Conservation (phyloP, 1,284 basidiomycete genomes). For the Cystobasidium slooffiae region DNA sequence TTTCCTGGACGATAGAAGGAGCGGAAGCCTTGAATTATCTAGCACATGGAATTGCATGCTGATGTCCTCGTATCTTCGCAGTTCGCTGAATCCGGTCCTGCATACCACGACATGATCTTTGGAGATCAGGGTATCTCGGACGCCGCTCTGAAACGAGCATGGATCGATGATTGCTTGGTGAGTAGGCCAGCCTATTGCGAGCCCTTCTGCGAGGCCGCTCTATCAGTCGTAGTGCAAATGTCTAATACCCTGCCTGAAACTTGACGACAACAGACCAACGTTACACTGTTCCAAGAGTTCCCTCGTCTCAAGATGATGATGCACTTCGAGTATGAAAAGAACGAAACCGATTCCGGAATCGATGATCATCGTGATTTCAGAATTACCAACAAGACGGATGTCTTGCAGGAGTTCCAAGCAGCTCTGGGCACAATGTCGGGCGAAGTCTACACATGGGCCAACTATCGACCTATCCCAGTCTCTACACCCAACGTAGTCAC, state of each 20-base stretch:
- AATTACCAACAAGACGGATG: slow-evolving; percentile 48
- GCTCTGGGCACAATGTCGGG: slow-evolving; percentile 43
- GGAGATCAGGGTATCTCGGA: slow-evolving; percentile 46
- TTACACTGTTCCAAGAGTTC: slow-evolving; percentile 39
- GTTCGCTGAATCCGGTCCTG: slow-evolving; percentile 54
- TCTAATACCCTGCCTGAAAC: too few species aligned
- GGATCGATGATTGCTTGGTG: slow-evolving; percentile 48
- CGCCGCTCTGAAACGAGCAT: slow-evolving; percentile 49
- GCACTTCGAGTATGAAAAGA: slow-evolving; percentile 54
- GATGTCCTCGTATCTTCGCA: background rate
- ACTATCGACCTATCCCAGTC: slow-evolving; percentile 31
- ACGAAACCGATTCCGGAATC: slow-evolving; percentile 48
- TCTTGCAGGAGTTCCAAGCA: slow-evolving; percentile 46
- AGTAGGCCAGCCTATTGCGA: too few species aligned
- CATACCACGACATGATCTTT: slow-evolving; percentile 51
- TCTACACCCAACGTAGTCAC: slow-evolving; percentile 37
- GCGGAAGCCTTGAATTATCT: background rate
- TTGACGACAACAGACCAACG: too few species aligned
- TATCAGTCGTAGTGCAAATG: too few species aligned
- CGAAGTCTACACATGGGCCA: slow-evolving; percentile 35
- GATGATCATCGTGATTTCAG: slow-evolving; percentile 52
- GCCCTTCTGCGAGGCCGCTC: too few species aligned
- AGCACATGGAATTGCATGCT: background rate
- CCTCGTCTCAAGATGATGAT: slow-evolving; percentile 48
- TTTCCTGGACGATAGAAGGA: background rate